phyloP scores from a whole-genome alignment of 768 basidiomycete species.

The Psilocybe azurescens region DNA sequence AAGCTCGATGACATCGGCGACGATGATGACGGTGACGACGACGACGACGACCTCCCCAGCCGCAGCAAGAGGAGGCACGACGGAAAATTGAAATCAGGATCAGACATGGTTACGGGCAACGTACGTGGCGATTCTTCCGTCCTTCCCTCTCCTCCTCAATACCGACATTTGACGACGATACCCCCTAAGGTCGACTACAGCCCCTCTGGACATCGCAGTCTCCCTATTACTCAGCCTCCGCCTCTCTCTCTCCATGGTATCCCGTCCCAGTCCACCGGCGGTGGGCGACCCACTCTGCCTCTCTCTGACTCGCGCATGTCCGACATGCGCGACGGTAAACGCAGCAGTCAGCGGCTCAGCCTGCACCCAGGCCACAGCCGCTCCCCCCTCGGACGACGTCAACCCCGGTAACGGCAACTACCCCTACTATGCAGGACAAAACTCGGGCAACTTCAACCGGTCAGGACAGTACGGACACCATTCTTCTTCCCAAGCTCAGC shows the following conservation, averaged over 20 bases:
- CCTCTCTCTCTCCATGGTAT: constrained; percentile 32
- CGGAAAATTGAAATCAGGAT: constrained; percentile 35
- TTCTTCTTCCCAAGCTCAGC: constrained; percentile 6
- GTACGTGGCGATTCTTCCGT: constrained; percentile 17
- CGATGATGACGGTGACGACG: constrained; percentile 50
- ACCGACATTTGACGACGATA: background rate
- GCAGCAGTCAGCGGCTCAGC: constrained; percentile 12
- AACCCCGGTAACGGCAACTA: constrained; percentile 20
- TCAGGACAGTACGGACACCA: constrained; percentile 12
- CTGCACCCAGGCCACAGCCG: constrained; percentile 20
- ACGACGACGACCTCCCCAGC: constrained; percentile 33
- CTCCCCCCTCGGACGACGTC: constrained; percentile 23
- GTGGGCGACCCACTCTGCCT: constrained; percentile 14
- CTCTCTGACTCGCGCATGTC: constrained; percentile 15
- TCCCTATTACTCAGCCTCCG: constrained; percentile 35
- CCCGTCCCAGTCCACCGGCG: constrained; percentile 25
- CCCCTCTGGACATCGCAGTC: constrained; percentile 24
- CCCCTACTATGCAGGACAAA: constrained; percentile 16
- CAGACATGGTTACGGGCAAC: constrained; percentile 24
- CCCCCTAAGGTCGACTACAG: constrained; percentile 27
- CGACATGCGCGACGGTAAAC: constrained; percentile 14
- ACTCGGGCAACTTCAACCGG: constrained; percentile 16
- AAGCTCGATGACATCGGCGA: constrained; percentile 42
- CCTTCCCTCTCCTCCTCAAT: constrained; percentile 3
- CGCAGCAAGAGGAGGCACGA: constrained; percentile 35